Evolutionary conservation across 2,329 filamentous ascomycete species (phyloP).

Genomic region (Fonsecaea erecta): DNA sequence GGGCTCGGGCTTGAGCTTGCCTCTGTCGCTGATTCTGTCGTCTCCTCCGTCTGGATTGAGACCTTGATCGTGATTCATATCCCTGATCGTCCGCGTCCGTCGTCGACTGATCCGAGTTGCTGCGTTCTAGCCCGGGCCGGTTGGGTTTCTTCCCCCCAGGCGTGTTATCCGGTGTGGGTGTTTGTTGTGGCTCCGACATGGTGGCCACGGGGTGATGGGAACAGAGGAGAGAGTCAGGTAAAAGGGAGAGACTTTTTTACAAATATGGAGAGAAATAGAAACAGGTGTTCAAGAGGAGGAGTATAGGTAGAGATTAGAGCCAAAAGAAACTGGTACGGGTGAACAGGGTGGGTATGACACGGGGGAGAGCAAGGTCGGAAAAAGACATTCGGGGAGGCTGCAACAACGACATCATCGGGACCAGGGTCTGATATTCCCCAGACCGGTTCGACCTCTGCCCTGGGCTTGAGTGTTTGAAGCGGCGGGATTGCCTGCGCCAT

Average conservation of each 20-base stretch:
- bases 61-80: constrained; percentile 39
- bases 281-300: not conserved
- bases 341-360: constrained; percentile 1
- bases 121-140: constrained; percentile 31
- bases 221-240: not conserved
- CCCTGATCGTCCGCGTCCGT: constrained; percentile 34
- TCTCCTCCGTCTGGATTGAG: constrained; percentile 37
- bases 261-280: not conserved
- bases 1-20: constrained; percentile 29
- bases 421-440: constrained; percentile 18
- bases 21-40: constrained; percentile 38
- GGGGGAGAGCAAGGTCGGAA: constrained; percentile 16
- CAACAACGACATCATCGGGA: constrained; percentile 33
- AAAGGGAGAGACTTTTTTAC: not conserved
- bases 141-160: constrained; percentile 30
- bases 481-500: constrained; percentile 19
- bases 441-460: constrained; percentile 2
- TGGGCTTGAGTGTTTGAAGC: constrained; percentile 18
- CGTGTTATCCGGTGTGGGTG: constrained; percentile 33
- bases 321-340: constrained; percentile 9
- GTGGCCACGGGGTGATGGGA: constrained; percentile 15
- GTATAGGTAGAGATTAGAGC: constrained; percentile 9
- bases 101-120: constrained; percentile 33
- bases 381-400: constrained; percentile 16
- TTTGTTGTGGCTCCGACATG: constrained; percentile 36